A percentile compares a stretch with the other conserved stretches of the same genome.
These are phyloP conservation scores for Xerocomellus intermedius DNA, from an alignment of 768 basidiomycete genomes.

Conservation along the genomic window DNA sequence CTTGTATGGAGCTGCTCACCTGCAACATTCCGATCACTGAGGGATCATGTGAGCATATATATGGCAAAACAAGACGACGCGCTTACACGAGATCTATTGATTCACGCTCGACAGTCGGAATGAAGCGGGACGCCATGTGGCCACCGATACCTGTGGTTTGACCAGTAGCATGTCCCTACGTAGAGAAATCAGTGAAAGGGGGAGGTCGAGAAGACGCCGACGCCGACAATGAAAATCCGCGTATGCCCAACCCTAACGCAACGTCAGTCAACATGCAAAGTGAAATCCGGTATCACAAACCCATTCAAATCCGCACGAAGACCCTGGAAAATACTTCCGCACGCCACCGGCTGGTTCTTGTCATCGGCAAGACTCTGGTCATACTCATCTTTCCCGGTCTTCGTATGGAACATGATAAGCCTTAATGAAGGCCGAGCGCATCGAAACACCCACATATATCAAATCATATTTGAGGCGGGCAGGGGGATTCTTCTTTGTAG, in stretches of 20 bases:
- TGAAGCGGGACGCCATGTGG: slow-evolving; percentile 78
- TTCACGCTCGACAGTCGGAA: slow-evolving; percentile 95
- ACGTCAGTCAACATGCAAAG: neutral
- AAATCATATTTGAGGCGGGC: slow-evolving; percentile 70
- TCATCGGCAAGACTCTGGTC: slow-evolving; percentile 73
- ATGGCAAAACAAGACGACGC: neutral
- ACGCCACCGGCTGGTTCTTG: slow-evolving; percentile 50
- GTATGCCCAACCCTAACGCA: slow-evolving; percentile 8
- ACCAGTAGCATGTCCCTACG: slow-evolving; percentile 81
- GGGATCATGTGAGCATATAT: neutral
- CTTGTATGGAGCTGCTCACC: slow-evolving; percentile 39
- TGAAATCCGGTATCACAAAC: slow-evolving; percentile 36
- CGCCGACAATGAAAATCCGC: slow-evolving; percentile 53
- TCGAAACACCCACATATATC: slow-evolving; percentile 52
- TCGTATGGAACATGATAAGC: slow-evolving; percentile 3
- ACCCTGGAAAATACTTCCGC: slow-evolving; percentile 84
- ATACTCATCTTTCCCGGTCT: slow-evolving; percentile 84
- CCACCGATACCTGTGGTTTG: slow-evolving; percentile 87
- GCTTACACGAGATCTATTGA: slow-evolving; percentile 85
- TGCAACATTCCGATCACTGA: slow-evolving; percentile 80
- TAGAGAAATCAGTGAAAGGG: slow-evolving; percentile 1
- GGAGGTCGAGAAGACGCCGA: neutral
- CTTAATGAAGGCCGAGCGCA: neutral
- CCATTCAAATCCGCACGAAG: slow-evolving; percentile 84
- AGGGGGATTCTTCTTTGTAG: slow-evolving; percentile 95